A percentile compares a stretch with the other conserved stretches of the same genome.
These are phyloP conservation scores for Penstemon barbatus DNA, from an alignment of 257 asterid species.

Conservation along the genomic window DNA sequence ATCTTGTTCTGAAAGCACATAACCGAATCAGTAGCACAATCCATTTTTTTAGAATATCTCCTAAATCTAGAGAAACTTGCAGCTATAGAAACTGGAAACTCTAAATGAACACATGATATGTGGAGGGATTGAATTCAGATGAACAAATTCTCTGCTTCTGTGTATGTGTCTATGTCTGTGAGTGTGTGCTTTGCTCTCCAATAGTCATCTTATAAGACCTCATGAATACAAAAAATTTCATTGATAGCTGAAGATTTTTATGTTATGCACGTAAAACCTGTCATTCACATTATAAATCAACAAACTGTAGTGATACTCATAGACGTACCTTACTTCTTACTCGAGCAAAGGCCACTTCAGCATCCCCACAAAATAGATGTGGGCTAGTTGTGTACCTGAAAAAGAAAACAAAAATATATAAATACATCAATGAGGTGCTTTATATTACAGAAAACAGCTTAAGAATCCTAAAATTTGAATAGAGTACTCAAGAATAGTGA, in stretches of 20 bases:
- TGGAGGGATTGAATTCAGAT: background rate
- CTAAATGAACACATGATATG: background rate
- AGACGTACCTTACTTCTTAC: constrained; percentile 73
- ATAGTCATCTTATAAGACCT: constrained; percentile 3
- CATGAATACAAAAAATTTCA: background rate
- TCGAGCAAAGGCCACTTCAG: constrained; percentile 83
- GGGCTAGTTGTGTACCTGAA: constrained; percentile 98
- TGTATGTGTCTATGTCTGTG: background rate
- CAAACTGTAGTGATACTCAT: constrained; percentile 22
- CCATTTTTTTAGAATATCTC: background rate
- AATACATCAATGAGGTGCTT: constrained; percentile 17
- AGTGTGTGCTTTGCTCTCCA: background rate
- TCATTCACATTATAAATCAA: constrained; percentile 3
- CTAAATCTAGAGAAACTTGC: background rate
- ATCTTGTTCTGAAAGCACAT: background rate
- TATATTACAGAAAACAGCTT: constrained; percentile 28
- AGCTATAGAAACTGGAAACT: background rate
- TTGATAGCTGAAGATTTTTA: background rate
- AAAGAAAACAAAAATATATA: constrained; percentile 1
- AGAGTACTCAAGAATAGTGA: background rate
- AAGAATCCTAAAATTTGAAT: background rate
- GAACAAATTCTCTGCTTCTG: background rate
- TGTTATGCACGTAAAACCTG: background rate
- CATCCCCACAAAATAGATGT: constrained; percentile 82
- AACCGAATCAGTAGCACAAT: background rate